A percentile compares a stretch with the other conserved stretches of the same genome.
phyloP scores from a whole-genome alignment of 2,329 filamentous ascomycete genomes.

The Penicillium sp. region DNA sequence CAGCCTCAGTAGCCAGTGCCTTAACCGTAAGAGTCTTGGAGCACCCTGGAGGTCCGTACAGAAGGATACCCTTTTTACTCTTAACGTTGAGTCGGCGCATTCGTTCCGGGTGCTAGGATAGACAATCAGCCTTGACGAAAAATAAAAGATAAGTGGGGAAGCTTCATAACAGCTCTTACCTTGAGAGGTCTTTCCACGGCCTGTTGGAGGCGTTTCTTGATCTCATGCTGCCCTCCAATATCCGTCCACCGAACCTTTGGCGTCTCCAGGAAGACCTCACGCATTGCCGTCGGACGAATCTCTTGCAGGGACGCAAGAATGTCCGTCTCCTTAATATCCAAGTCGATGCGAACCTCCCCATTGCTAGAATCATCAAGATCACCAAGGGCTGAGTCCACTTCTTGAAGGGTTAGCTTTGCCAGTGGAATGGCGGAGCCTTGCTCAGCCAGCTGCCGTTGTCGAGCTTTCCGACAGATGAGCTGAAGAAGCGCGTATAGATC shows the following conservation, averaged over 20 bases:
- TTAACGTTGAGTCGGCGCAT: conserved; percentile 60
- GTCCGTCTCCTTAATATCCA: conserved; percentile 45
- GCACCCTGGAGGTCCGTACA: conserved; percentile 93
- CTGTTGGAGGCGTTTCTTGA: conserved; percentile 71
- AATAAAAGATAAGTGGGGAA: neutral
- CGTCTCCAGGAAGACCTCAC: conserved; percentile 85
- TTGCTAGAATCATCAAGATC: conserved; percentile 8
- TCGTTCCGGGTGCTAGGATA: conserved; percentile 54
- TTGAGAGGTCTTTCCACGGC: conserved; percentile 65
- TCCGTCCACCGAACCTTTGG: conserved; percentile 85
- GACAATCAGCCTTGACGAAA: conserved; percentile 17
- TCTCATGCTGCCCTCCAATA: conserved; percentile 80
- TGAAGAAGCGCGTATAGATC: conserved; percentile 73
- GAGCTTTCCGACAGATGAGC: conserved; percentile 54
- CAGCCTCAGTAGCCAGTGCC: conserved; percentile 86
- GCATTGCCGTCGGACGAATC: conserved; percentile 83
- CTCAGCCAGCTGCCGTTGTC: conserved; percentile 40
- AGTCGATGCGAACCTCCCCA: conserved; percentile 28
- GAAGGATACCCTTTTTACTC: conserved; percentile 79
- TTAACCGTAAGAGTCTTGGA: conserved; percentile 93
- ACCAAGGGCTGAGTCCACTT: neutral
- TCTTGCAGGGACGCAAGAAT: conserved; percentile 63
- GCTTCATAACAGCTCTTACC: conserved; percentile 40
- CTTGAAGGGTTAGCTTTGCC: neutral
- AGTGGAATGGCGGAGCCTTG: conserved; percentile 6